Base-by-base conservation (phyloP, 257 asterid genomes). In the Fraxinus quadrangulata region DNA sequence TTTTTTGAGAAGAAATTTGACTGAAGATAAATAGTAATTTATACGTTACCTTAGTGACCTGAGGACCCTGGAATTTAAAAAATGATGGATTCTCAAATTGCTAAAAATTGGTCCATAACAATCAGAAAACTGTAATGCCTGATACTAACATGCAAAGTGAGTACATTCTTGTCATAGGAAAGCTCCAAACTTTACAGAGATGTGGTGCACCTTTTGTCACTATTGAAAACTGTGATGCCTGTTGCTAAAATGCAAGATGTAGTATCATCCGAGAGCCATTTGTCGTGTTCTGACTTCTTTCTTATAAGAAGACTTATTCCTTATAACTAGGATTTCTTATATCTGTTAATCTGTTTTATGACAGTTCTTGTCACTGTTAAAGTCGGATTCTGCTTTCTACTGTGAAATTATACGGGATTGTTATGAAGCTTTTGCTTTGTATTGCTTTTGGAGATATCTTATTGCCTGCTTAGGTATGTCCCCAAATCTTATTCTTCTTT, bases 371-470 rank as follows among this genome's bases (percentile, higher is more conserved):
- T 95, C 99, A 17, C 81, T 95, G 68, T 71, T 95, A 76, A 84
- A 91, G 76, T 76, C 94, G 33, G 90, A 86, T 72, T 93, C 91
- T 77, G 97, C 97, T 59, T 95, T 95, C 92, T 85, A 92, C 87
- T 89, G 87, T 81, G 98, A 88, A 88, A 85, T 92, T 74, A 83
- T 95, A 77, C 88, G 99, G 75, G 99, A 95, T 81, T 95, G 99
- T 85, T 95, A 95, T 78, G 99, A 95, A 87, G 99, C 99, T 61
- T 93, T 95, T 84, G 99, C 99, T 19, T 83, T 95, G 81, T 95
- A 95, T 84, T 95, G 98, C 97, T 95, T 95, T 70, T 98, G 93
- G 91, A 95, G 99, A 85, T 95, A 95, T 84, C 97, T 95, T 81
- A 95, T 95, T 75, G 99, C 99, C 84, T 93, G 99, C 89, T 89